Base-by-base conservation (phyloP, 2,329 filamentous ascomycete genomes). In the Pseudogymnoascus destructans region DNA sequence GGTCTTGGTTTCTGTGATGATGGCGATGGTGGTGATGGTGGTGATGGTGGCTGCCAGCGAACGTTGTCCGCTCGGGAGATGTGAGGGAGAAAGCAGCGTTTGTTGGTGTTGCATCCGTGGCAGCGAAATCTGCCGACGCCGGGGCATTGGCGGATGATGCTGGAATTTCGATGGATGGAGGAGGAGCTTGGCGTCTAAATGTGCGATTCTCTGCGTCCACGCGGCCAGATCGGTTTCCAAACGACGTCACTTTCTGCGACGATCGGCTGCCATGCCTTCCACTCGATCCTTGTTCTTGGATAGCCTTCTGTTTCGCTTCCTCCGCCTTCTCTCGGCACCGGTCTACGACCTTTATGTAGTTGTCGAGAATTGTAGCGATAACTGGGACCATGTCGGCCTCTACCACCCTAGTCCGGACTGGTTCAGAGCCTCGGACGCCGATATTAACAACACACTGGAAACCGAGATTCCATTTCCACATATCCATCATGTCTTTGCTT, bases 371-470 rank as follows among this genome's bases (percentile, higher is more conserved):
- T 54, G 93, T 97, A 58, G 93, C 93, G 67, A 98, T 96, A 66
- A 98, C 93, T 1, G 93, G 93, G 3, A 98, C 93, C 88, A 98
- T 96, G 72, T 98, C 93, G 62, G 93, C 93, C 74, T 98, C 93
- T 57, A 98, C 93, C 2, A 98, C 92, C 64, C 93, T 81, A 59
- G 93, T 97, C 65, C 93, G 83, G 60, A 98, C 93, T 64, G 82
- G 85, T 74, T 98, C 93, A 10, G 93, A 96, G 61, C 93, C 93
- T 65, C 93, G 83, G 61, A 98, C 92, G 59, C 93, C 93, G 69
- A 98, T 97, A 72, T 98, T 98, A 70, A 98, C 93, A 63, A 97
- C 91, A 72, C 93, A 98, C 73, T 97, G 93, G 72, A 98, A 98
- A 57, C 93, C 93, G 62, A 98, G 79, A 69, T 96, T 98, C 93